These are phyloP conservation scores for Boletus rubroflammeus DNA, from an alignment of 768 basidiomycete genomes.

Conservation along the genomic window DNA sequence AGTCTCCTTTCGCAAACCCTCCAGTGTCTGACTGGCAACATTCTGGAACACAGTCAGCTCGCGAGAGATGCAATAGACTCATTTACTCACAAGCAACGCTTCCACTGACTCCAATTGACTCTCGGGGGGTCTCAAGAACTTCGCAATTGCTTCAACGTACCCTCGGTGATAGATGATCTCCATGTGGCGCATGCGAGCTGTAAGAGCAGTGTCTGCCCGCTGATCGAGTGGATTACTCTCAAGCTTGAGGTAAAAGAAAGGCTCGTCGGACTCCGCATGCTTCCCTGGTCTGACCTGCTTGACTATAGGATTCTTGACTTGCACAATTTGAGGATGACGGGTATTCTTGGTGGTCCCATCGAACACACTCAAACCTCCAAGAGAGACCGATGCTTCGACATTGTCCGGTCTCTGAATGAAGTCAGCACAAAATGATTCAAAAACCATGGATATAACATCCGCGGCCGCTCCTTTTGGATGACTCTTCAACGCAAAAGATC, in stretches of 20 bases:
- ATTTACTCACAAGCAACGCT: slow-evolving; percentile 69
- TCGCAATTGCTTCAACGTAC: slow-evolving; percentile 87
- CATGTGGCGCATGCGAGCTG: slow-evolving; percentile 88
- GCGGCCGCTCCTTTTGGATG: slow-evolving; percentile 60
- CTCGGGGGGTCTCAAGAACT: slow-evolving; percentile 90
- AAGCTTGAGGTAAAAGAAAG: slow-evolving; percentile 88
- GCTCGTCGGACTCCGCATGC: slow-evolving; percentile 36
- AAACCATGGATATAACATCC: slow-evolving; percentile 84
- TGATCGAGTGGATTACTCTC: slow-evolving; percentile 91
- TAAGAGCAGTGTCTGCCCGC: slow-evolving; percentile 86
- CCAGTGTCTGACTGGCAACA: slow-evolving; percentile 89
- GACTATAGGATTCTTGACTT: slow-evolving; percentile 52
- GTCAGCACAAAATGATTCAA: slow-evolving; percentile 82
- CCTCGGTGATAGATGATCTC: slow-evolving; percentile 95
- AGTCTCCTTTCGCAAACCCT: slow-evolving; percentile 91
- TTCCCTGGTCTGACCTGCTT: slow-evolving; percentile 35
- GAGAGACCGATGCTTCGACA: slow-evolving; percentile 78
- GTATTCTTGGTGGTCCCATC: slow-evolving; percentile 85
- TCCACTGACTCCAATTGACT: slow-evolving; percentile 95
- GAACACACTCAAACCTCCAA: slow-evolving; percentile 83
- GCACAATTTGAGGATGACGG: slow-evolving; percentile 87
- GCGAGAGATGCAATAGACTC: neutral
- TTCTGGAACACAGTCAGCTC: slow-evolving; percentile 44
- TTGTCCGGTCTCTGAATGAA: slow-evolving; percentile 83
- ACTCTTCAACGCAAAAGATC: slow-evolving; percentile 78